Evolutionary conservation across 1,284 basidiomycete species (phyloP).

Genomic region (Austroboletus novae-zelandiae): DNA sequence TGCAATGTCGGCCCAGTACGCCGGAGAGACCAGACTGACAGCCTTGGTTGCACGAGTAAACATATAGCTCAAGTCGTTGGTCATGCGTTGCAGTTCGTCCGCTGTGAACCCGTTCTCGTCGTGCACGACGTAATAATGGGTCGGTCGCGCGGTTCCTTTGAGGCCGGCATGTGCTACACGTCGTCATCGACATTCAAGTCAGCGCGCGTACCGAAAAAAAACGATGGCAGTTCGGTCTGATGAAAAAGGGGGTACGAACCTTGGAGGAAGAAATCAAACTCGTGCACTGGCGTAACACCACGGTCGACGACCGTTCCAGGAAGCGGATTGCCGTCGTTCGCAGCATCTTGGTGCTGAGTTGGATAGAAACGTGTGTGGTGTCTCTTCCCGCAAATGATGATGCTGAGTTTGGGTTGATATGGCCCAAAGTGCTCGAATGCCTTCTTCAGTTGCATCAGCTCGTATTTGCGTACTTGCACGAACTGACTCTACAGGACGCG

Average conservation of each 20-base stretch:
- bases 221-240: no score
- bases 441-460: constrained; percentile 53
- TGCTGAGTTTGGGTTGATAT: constrained; percentile 64
- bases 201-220: not conserved
- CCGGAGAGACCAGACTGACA: constrained; percentile 74
- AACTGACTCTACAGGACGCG: constrained; percentile 57
- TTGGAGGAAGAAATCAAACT: constrained; percentile 77
- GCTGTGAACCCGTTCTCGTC: constrained; percentile 68
- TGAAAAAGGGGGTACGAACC: constrained; percentile 29
- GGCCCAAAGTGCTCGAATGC: constrained; percentile 55
- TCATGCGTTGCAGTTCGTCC: constrained; percentile 60
- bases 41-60: constrained; percentile 80
- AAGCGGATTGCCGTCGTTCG: constrained; percentile 63
- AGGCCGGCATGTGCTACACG: constrained; percentile 50
- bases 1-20: constrained; percentile 74
- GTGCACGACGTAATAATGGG: constrained; percentile 76
- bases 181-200: not conserved
- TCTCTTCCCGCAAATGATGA: constrained; percentile 76
- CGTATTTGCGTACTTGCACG: constrained; percentile 52
- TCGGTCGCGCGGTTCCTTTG: constrained; percentile 65
- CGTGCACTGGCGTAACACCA: constrained; percentile 65
- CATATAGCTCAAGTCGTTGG: constrained; percentile 66
- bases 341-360: constrained; percentile 50
- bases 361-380: constrained; percentile 73
- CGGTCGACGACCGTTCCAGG: constrained; percentile 76